Conservation (phyloP, 768 basidiomycete genomes). For the Macrolepiota dolichaula region DNA sequence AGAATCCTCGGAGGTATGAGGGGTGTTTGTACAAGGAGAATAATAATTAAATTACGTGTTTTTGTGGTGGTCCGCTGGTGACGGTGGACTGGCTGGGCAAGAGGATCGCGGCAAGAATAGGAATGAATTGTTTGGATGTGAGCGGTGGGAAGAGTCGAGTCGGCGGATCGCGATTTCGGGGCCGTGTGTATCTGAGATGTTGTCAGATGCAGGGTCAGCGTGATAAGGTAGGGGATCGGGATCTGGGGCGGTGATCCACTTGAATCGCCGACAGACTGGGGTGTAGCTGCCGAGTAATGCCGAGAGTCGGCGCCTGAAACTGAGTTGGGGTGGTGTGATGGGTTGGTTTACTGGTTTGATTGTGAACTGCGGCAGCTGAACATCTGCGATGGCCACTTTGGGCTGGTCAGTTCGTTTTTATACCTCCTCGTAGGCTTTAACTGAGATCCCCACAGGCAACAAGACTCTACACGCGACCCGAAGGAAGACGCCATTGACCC, state of each 20-base stretch:
- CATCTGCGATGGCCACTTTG: conserved; percentile 27
- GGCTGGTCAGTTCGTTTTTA: conserved; percentile 27
- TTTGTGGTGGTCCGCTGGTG: not conserved
- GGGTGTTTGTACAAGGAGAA: not conserved
- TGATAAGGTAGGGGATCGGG: conserved; percentile 29
- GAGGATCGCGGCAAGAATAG: conserved; percentile 5
- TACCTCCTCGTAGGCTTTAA: conserved; percentile 25
- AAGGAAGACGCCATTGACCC: conserved; percentile 25
- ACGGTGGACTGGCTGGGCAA: not conserved
- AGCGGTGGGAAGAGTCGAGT: not conserved
- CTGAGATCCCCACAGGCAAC: conserved; percentile 19
- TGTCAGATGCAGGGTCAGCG: conserved; percentile 26
- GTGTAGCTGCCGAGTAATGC: not conserved
- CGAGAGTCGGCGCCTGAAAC: conserved; percentile 3
- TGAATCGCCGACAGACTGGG: conserved; percentile 11
- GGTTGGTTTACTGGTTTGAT: conserved; percentile 14
- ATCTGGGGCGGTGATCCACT: conserved; percentile 16
- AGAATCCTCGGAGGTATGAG: not conserved
- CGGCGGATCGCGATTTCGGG: conserved; percentile 15
- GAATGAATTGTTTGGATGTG: not conserved
- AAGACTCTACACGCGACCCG: conserved; percentile 12
- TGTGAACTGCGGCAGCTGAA: conserved; percentile 10
- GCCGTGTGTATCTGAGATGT: conserved; percentile 11
- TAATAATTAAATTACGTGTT: no score
- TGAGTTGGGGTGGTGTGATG: conserved; percentile 7